Evolutionary conservation across 805 yeast genomes (phyloP), one percentile per base, ranked within the genome.

Genomic region (Zygotorulaspora chibaensis): DNA sequence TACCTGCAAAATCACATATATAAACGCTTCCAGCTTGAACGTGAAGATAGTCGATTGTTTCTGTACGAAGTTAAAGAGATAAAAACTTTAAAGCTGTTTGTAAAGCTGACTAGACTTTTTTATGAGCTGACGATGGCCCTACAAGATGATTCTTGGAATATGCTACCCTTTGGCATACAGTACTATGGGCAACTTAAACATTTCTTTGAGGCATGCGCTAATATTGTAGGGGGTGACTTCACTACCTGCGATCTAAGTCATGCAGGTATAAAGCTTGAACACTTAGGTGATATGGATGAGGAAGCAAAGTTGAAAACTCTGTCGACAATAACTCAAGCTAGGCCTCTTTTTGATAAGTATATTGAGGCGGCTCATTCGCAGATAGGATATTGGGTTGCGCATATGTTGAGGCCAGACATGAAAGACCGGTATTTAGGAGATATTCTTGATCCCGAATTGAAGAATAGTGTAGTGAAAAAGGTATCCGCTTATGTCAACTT

Each of bases 351-450:
- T n/a, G 40, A 38, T 11, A 35, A 35, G 34, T 35, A 42, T 16
- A 33, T 20, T 18, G 28, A 33, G 35, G 20, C 15, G 27, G 40
- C 40, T 26, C 9, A 15, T 33, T 23, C 40, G 28, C 44, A 41
- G 28, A 34, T 6, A 16, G 40, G 16, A 16, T 34, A 41, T 36
- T 34, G 44, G 44, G 44, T 41, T 8, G 44, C 44, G 10, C 44
- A 41, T 35, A 33, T 33, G 28, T 17, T 41, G 30, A 41, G 44
- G 39, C 44, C 44, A 33, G 40, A 41, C 40, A 34, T 41, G 44
- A 17, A 41, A 34, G 36, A 26, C 27, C 44, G 28, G 16, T 34
- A 35, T 10, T n/a, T 41, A 18, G 35, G 31, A 13, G 29, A 33
- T 33, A 41, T 34, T 20, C 33, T 42, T 12, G 40, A 35, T 23